Base-by-base conservation (phyloP, 345 rosid genomes). In the Populus tremula region DNA sequence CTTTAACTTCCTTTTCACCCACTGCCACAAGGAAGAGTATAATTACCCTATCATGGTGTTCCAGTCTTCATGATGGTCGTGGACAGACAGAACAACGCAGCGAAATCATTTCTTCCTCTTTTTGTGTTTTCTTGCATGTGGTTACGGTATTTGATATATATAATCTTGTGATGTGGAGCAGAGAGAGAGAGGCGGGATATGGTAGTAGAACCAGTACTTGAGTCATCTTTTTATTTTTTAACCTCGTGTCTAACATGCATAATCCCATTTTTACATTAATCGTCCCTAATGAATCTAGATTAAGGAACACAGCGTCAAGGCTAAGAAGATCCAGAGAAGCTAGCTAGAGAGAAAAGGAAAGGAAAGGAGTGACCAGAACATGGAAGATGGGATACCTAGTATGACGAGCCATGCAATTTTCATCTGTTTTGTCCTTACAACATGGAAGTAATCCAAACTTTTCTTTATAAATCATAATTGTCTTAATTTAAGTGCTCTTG, bases 11-110 rank as follows among this genome's bases (percentile, higher is more conserved):
- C 77, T 71, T 79, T 76, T 82, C 53, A 78, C 80, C 82, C 77
- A 71, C 85, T 43, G 79, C 74, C 73, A 73, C 18, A 76, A 76
- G 45, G 25, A 69, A 36, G 62, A 72, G 36, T 41, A 77, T 81
- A 88, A 91, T 89, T 89, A 87, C 79, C 61, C 86, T 86, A 88
- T 88, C 87, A 88, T 90, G 84, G 84, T 68, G 75, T 76, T 88
- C 77, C 86, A 77, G 76, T 82, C 78, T 79, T 81, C 75, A 20
- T 77, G 65, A 71, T 78, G 71, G 13, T 76, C 13, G 41, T 77
- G 59, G 84, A 76, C 85, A 78, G 82, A 84, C 80, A 80, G 74
- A 81, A 82, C 81, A 73, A 76, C 77, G 33, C 69, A 38, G 36
- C 20, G 49, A 81, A 83, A 82, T 74, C 78, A 78, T 72, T 69